Conservation (phyloP, 2,329 filamentous ascomycete species). For the Alternaria triticina region DNA sequence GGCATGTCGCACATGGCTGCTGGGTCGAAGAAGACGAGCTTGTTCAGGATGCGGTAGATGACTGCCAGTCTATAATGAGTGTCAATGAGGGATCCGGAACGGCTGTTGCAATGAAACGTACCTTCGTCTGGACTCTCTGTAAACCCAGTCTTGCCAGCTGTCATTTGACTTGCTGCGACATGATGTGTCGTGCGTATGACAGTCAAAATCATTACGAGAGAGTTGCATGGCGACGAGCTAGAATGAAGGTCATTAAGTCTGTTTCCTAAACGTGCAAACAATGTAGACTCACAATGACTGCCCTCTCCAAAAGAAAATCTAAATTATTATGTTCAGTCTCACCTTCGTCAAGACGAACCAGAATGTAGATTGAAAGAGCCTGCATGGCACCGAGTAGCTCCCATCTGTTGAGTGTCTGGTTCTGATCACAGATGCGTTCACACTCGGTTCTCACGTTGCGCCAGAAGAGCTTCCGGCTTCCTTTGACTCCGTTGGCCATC, state of each 20-base stretch:
- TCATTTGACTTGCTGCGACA: not conserved
- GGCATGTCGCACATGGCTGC: slow-evolving; percentile 46
- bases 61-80: slow-evolving; percentile 44
- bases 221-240: not conserved
- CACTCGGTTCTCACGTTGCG: slow-evolving; percentile 54
- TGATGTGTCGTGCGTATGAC: not conserved
- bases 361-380: slow-evolving; percentile 53
- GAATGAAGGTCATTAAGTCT: not conserved
- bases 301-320: slow-evolving; percentile 32
- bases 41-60: slow-evolving; percentile 51
- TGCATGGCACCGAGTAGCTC: slow-evolving; percentile 53
- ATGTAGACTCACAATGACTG: not conserved
- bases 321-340: slow-evolving; percentile 54
- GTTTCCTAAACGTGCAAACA: not conserved
- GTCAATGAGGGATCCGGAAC: not conserved
- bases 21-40: slow-evolving; percentile 54
- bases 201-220: not conserved
- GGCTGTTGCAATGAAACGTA: slow-evolving; percentile 14
- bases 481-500: slow-evolving; percentile 41
- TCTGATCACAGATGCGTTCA: slow-evolving; percentile 29
- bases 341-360: slow-evolving; percentile 53
- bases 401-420: slow-evolving; percentile 42
- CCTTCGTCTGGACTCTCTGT: slow-evolving; percentile 51
- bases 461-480: slow-evolving; percentile 54
- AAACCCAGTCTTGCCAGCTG: slow-evolving; percentile 48